phyloP scores from a whole-genome alignment of 192 early-diverging fungal genomes.

The Backusella mclennaniae region DNA sequence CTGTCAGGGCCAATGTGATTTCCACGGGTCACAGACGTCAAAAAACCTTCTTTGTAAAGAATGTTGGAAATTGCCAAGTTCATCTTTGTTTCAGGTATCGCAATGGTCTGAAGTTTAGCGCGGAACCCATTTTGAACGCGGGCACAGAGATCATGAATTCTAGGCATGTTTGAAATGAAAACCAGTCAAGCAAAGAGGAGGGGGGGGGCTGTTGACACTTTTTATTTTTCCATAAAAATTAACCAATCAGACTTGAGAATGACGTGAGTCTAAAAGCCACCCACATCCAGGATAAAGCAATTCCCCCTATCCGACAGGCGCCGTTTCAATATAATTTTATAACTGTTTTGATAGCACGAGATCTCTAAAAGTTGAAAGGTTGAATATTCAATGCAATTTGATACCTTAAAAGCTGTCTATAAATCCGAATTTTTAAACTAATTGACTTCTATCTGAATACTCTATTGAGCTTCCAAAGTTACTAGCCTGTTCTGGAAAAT shows the following conservation, averaged over 20 bases:
- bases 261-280: slow-evolving; percentile 9
- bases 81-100: slow-evolving; percentile 86
- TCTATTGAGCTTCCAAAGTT: no score
- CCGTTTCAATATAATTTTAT: not conserved
- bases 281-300: no score
- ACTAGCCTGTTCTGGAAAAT: no score
- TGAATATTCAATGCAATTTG: no score
- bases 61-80: slow-evolving; percentile 84
- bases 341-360: not conserved
- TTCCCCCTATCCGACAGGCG: not conserved
- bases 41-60: slow-evolving; percentile 90
- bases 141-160: slow-evolving; percentile 81
- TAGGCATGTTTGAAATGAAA: slow-evolving; percentile 57
- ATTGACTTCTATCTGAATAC: no score
- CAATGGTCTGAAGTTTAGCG: slow-evolving; percentile 75
- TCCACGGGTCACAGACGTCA: slow-evolving; percentile 76
- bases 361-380: no score
- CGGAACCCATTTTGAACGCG: slow-evolving; percentile 91
- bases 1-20: slow-evolving; percentile 76
- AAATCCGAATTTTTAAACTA: no score
- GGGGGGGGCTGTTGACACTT: slow-evolving; percentile 3
- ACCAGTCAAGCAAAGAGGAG: not conserved
- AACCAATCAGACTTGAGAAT: not conserved
- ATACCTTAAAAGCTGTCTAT: no score
- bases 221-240: not conserved